Evolutionary conservation across 805 yeast species (phyloP).

Genomic region (Barnettozyma siamensis): DNA sequence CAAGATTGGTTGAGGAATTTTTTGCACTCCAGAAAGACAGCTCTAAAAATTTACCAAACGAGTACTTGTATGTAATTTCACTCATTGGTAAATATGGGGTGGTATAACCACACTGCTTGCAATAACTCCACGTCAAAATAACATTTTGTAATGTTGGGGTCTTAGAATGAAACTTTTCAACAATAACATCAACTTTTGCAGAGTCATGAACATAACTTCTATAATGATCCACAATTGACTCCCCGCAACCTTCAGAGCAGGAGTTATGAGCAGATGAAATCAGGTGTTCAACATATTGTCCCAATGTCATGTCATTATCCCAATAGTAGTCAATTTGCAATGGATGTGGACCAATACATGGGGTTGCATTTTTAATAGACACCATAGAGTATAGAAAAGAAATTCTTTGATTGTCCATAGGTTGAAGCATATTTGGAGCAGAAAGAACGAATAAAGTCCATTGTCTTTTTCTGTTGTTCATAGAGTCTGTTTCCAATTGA

Average conservation of each 20-base stretch:
- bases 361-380: slow-evolving; percentile 77
- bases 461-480: slow-evolving; percentile 39
- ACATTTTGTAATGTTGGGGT: slow-evolving; percentile 59
- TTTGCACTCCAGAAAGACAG: slow-evolving; percentile 69
- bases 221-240: slow-evolving; percentile 64
- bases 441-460: slow-evolving; percentile 61
- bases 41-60: slow-evolving; percentile 91
- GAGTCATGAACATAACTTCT: slow-evolving; percentile 84
- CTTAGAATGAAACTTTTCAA: slow-evolving; percentile 55
- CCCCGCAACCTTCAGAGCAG: slow-evolving; percentile 83
- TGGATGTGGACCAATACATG: slow-evolving; percentile 88
- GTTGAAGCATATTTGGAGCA: slow-evolving; percentile 56
- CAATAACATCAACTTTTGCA: slow-evolving; percentile 72
- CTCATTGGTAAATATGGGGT: slow-evolving; percentile 80
- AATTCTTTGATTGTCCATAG: slow-evolving; percentile 72
- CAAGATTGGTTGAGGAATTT: slow-evolving; percentile 49
- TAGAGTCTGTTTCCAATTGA: slow-evolving; percentile 26
- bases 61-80: slow-evolving; percentile 81
- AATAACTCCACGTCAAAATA: slow-evolving; percentile 86
- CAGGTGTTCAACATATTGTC: slow-evolving; percentile 79
- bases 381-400: slow-evolving; percentile 77
- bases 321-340: slow-evolving; percentile 82
- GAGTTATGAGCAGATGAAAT: slow-evolving; percentile 57
- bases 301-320: slow-evolving; percentile 85
- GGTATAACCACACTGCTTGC: slow-evolving; percentile 68